These are phyloP conservation scores for Aristolochia californica DNA, from an alignment of 164 flowering plant genomes.

Conservation along the genomic window DNA sequence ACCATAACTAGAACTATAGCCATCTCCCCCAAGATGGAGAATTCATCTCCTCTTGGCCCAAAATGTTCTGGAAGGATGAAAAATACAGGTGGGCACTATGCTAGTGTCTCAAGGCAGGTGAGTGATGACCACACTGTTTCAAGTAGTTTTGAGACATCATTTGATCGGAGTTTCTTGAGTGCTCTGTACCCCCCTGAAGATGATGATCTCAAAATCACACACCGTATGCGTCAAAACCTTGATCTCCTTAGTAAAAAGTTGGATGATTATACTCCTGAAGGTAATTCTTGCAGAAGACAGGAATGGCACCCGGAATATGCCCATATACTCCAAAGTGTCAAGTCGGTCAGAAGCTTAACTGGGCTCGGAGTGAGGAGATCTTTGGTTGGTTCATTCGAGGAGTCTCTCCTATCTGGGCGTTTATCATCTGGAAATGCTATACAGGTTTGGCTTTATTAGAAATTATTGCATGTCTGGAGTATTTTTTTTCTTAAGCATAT, in stretches of 20 bases:
- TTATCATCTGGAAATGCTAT: constrained; percentile 40
- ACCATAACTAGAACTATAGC: constrained; percentile 17
- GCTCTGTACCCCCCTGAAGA: constrained; percentile 20
- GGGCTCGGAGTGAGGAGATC: constrained; percentile 62
- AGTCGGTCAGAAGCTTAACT: constrained; percentile 37
- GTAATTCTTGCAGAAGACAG: constrained; percentile 8
- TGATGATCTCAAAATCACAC: constrained; percentile 23
- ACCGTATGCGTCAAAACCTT: constrained; percentile 35
- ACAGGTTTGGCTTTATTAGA: constrained; percentile 39
- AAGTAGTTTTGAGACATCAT: constrained; percentile 17
- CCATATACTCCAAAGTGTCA: constrained; percentile 21
- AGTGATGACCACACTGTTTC: constrained; percentile 19
- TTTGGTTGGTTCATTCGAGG: constrained; percentile 96
- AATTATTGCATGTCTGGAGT: not conserved
- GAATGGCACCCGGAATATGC: constrained; percentile 16
- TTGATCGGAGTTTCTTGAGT: constrained; percentile 24
- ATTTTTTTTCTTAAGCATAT: too few species aligned
- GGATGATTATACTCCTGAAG: constrained; percentile 30
- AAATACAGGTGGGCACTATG: constrained; percentile 17
- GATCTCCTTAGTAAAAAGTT: constrained; percentile 23
- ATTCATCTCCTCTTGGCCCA: constrained; percentile 58
- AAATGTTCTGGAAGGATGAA: constrained; percentile 38
- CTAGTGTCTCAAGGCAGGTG: constrained; percentile 13
- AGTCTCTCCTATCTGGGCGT: constrained; percentile 82
- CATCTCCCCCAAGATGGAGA: constrained; percentile 20